These are phyloP conservation scores for Crucihimalaya himalaica DNA, from an alignment of 345 rosid species.

Conservation along the genomic window DNA sequence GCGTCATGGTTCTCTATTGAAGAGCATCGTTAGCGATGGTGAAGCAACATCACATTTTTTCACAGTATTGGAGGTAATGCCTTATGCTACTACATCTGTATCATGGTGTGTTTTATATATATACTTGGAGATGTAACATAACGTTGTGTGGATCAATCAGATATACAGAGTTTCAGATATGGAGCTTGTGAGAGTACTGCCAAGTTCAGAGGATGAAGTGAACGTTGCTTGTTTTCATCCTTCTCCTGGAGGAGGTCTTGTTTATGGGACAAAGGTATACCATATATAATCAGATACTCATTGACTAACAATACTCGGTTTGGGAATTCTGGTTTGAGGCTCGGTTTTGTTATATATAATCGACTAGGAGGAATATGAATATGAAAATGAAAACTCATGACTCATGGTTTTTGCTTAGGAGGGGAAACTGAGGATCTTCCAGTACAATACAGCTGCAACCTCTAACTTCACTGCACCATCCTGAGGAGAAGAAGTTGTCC, in stretches of 20 bases:
- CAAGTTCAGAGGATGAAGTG: slow-evolving; percentile 90
- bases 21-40: slow-evolving; percentile 63
- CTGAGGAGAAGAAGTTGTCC: slow-evolving; percentile 45
- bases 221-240: slow-evolving; percentile 93
- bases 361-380: neutral
- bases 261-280: slow-evolving; percentile 82
- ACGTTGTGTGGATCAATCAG: slow-evolving; percentile 35
- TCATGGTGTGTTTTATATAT: neutral
- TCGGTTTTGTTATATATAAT: neutral
- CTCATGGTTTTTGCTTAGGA: slow-evolving; percentile 45
- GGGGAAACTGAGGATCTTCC: slow-evolving; percentile 77
- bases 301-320: neutral
- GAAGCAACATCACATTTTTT: slow-evolving; percentile 55
- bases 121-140: neutral
- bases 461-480: slow-evolving; percentile 35
- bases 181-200: slow-evolving; percentile 87
- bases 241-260: slow-evolving; percentile 82
- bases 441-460: slow-evolving; percentile 52
- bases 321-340: neutral
- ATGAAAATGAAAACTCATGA: neutral
- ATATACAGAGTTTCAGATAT: slow-evolving; percentile 83
- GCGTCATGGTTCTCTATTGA: slow-evolving; percentile 68
- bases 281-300: neutral
- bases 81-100: neutral
- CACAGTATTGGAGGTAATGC: slow-evolving; percentile 64